Conservation (phyloP, 352 stramenopile species). For the Saprolegnia parasitica region DNA sequence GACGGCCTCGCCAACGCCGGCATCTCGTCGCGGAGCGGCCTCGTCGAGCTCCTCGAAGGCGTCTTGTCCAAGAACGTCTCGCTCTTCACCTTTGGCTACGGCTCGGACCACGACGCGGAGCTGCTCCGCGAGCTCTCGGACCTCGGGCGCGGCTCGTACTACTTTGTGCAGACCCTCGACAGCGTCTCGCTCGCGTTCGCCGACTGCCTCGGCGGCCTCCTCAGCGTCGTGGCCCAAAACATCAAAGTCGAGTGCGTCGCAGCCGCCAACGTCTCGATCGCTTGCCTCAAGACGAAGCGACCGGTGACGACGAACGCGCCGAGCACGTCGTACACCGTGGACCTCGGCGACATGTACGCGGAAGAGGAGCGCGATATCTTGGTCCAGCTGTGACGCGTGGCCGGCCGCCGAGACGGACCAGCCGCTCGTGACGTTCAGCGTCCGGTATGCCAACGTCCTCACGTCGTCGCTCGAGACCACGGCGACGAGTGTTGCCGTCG, state of each 20-base stretch:
- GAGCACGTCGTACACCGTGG: too few relatives aligned
- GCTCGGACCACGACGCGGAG: constrained; percentile 37
- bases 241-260: constrained; percentile 37
- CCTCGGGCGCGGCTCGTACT: constrained; percentile 39
- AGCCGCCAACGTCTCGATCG: constrained; percentile 26
- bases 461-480: too few relatives aligned
- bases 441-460: too few relatives aligned
- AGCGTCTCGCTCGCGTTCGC: constrained; percentile 40
- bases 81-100: constrained; percentile 61
- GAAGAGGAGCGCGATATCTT: too few relatives aligned
- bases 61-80: background rate
- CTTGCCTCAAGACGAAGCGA: too few relatives aligned
- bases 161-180: constrained; percentile 31
- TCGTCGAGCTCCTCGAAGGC: background rate
- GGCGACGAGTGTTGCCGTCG: background rate
- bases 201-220: constrained; percentile 51
- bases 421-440: too few relatives aligned
- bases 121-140: constrained; percentile 41
- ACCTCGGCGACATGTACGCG: too few relatives aligned
- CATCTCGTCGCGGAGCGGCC: constrained; percentile 10
- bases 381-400: too few relatives aligned
- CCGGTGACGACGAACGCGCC: too few relatives aligned
- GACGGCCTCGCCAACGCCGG: constrained; percentile 54
- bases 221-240: constrained; percentile 56
- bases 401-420: too few relatives aligned